Evolutionary conservation across 2,329 filamentous ascomycete species (phyloP).

Genomic region (Cercospora janseana): DNA sequence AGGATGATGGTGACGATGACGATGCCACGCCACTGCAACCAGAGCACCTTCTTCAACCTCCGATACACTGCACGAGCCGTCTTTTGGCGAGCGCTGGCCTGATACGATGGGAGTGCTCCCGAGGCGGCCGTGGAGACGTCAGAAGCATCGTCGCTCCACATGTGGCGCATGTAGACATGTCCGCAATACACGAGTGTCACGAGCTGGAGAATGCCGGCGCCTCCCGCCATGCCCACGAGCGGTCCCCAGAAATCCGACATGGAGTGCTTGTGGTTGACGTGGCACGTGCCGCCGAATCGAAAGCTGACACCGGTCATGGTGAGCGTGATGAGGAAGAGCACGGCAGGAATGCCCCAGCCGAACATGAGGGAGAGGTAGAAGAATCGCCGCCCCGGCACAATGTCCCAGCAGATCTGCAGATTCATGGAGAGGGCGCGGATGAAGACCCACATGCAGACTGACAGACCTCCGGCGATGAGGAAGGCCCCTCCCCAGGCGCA

Average conservation of each 20-base stretch:
- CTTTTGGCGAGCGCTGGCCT: constrained; percentile 72
- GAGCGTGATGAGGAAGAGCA: constrained; percentile 73
- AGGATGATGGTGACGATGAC: constrained; percentile 86
- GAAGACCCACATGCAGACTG: constrained; percentile 85
- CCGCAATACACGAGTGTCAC: constrained; percentile 84
- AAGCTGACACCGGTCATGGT: constrained; percentile 89
- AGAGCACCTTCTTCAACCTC: constrained; percentile 78
- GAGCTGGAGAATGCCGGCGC: constrained; percentile 77
- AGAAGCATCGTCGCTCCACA: constrained; percentile 64
- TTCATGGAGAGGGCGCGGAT: constrained; percentile 87
- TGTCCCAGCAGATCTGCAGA: constrained; percentile 92
- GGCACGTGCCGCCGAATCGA: constrained; percentile 86
- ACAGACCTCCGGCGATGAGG: constrained; percentile 80
- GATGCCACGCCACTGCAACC: constrained; percentile 92
- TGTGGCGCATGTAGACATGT: constrained; percentile 85
- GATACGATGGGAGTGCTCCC: constrained; percentile 65
- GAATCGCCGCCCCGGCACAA: constrained; percentile 81
- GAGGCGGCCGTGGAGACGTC: constrained; percentile 61
- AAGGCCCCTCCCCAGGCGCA: constrained; percentile 89
- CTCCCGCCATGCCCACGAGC: constrained; percentile 71
- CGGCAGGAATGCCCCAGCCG: constrained; percentile 79
- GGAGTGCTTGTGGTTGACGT: constrained; percentile 87
- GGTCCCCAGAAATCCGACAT: constrained; percentile 88
- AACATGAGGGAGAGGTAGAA: constrained; percentile 78
- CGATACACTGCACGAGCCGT: constrained; percentile 85